Evolutionary conservation across 2,329 filamentous ascomycete species (phyloP), one percentile per base, ranked within the genome.

Genomic region (Apiospora malaysiana): DNA sequence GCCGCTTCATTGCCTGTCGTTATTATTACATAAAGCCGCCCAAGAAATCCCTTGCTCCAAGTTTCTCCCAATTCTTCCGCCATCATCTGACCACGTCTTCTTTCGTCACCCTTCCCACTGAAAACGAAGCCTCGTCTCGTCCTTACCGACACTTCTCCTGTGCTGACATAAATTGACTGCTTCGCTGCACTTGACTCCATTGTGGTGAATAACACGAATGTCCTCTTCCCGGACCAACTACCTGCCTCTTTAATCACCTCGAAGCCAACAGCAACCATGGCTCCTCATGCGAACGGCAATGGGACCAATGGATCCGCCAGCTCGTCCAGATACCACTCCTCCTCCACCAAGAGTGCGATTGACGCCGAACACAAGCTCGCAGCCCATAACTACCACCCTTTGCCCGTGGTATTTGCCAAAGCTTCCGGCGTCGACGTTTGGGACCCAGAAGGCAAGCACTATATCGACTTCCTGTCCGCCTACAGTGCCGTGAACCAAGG

Each of bases 401-500:
- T 99, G 2, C 96, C 96, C 51, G 91, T 99, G 72, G 96, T 97
- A 79, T 98, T 98, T 82, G 88, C 95, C 70, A 90, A 91, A 75
- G 96, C 94, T 56, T 89, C 91, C 77, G 96, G 95, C 67, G 92
- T 92, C 79, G 91, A 93, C 72, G 96, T 98, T 71, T 99, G 96
- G 95, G 96, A 99, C 80, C 96, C 96, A 23, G 96, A 99, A 85
- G 94, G 93, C 79, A 93, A 91, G 77, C 92, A 97, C 82, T 98
- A 99, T 83, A 91, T 98, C 78, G 96, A 99, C 85, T 99, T 98
- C 85, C 90, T 99, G 75, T 98, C 95, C 66, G 96, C 96, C 75
- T 99, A 99, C 88, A 97, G 93, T 76, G 96, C 96, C 73, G 94
- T 98, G 80, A 98, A 98, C 86, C 95, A 98, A 84, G 95, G 95